Evolutionary conservation across 257 asterid species (phyloP), one percentile per base, ranked within the genome.

Genomic region (Gentiana straminea): DNA sequence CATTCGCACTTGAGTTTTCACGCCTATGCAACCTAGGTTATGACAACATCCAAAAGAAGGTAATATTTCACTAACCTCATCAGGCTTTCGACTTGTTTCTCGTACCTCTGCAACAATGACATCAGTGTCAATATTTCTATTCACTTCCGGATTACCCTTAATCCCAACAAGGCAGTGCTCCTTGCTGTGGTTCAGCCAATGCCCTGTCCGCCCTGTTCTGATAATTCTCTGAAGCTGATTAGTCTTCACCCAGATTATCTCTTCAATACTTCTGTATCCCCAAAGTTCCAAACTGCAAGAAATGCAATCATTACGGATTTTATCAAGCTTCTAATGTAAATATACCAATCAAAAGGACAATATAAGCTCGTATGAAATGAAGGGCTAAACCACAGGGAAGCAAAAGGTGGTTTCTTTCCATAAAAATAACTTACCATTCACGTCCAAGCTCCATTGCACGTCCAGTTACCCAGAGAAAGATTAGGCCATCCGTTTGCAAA

Each of bases 401-500:
- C 39, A 8, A 46, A 4, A 36, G 24, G 24, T 24, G 24, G 24
- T 24, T n/a, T 24, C 39, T 33, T 41, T 7, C 56, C 35, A 37
- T 15, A 65, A 68, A 58, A 9, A 58, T 55, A 24, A 60, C 70
- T 57, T 77, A 91, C 98, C 98, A 91, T 70, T 91, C 98, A 52
- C 98, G 95, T 52, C 98, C 98, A 60, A 91, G 97, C 77, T 91
- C 98, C 98, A 91, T 91, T 33, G 98, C 98, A 57, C 98, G 96
- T 15, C 98, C 98, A 2, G 97, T 91, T 39, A 91, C 98, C 98
- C 98, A 91, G 49, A 91, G 97, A 71, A 91, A 91, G 68, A 91
- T 91, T 67, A 91, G 64, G 54, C 98, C 98, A 73, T 91, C 98
- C 41, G 97, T 87, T 72, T 91, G 98, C 62, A 91, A 68, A 24